phyloP scores from a whole-genome alignment of 1,284 basidiomycete genomes.

The Microbotryum silenes-acaulis region DNA sequence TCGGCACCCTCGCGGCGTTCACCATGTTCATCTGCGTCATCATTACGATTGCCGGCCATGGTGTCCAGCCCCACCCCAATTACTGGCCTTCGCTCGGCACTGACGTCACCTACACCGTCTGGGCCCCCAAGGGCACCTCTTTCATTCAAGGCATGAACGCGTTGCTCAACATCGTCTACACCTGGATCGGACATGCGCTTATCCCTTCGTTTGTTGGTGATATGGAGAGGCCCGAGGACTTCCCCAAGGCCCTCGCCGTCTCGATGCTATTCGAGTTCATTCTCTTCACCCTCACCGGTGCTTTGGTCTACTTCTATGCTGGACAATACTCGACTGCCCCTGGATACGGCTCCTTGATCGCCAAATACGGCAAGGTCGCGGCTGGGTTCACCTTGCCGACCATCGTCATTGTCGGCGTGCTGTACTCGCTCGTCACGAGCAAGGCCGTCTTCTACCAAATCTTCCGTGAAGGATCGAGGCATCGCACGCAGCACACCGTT shows the following conservation, averaged over 20 bases:
- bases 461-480: constrained; percentile 45
- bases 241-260: constrained; percentile 44
- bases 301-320: constrained; percentile 52
- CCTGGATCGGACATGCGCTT: constrained; percentile 56
- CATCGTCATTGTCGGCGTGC: constrained; percentile 43
- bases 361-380: constrained; percentile 30
- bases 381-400: constrained; percentile 49
- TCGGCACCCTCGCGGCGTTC: background rate
- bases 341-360: constrained; percentile 44
- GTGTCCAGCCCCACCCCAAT: constrained; percentile 13
- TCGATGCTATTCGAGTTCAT: constrained; percentile 51
- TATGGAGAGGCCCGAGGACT: constrained; percentile 56
- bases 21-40: constrained; percentile 33
- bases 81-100: constrained; percentile 22
- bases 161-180: constrained; percentile 44
- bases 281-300: constrained; percentile 55
- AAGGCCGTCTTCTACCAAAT: constrained; percentile 50
- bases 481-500: constrained; percentile 51
- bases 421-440: constrained; percentile 44
- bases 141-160: constrained; percentile 51
- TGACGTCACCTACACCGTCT: constrained; percentile 35
- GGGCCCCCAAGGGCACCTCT: constrained; percentile 46
- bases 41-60: constrained; percentile 27
- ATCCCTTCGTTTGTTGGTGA: constrained; percentile 47
- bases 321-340: constrained; percentile 28